Evolutionary conservation across 1,284 basidiomycete species (phyloP), one percentile per base, ranked within the genome.

Genomic region (Marasmius sp.): DNA sequence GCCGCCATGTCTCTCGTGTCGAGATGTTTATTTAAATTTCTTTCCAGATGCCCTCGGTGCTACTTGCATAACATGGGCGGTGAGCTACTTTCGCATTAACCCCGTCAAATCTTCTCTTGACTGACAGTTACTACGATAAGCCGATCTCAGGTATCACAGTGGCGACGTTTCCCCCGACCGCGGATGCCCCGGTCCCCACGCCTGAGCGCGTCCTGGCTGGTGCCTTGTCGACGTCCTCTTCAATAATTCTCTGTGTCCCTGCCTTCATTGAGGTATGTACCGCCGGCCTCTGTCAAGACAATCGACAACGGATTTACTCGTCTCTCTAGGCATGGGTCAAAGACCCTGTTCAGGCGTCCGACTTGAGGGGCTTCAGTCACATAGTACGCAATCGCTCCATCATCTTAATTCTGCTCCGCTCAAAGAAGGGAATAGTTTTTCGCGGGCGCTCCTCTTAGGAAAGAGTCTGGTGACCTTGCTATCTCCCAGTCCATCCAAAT

Each of bases 401-500:
- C n/a, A 37, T 37, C 14, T 27, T 33, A n/a, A 33, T 49, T 36
- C 18, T 37, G 36, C 52, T 37, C 34, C 18, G n/a, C 34, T 36
- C 52, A 37, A 16, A 18, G 20, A 54, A n/a, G 34, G 52, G 37
- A 54, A 50, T 39, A 63, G 61, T 20, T 57, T 37, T 63, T 39
- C 22, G 38, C 58, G 16, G 61, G 61, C 36, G 47, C 61, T 37
- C 43, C 54, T 34, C 18, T 63, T 36, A 51, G 55, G 11, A 56
- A 57, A 38, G 43, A 60, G 57, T 39, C 68, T 18, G 72, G 71
- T 12, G 71, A 73, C 48, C 58, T 59, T 39, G 61, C 71, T 20
- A 58, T 63, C 11, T 27, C 49, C 3, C 39, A 71, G n/a, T 70
- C 70, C 14, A 66, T 72, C n/a, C 57, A 65, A 22, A 39, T 73